Evolutionary conservation across 192 early-diverging fungal species (phyloP).

Genomic region (Coemansia asiatica): DNA sequence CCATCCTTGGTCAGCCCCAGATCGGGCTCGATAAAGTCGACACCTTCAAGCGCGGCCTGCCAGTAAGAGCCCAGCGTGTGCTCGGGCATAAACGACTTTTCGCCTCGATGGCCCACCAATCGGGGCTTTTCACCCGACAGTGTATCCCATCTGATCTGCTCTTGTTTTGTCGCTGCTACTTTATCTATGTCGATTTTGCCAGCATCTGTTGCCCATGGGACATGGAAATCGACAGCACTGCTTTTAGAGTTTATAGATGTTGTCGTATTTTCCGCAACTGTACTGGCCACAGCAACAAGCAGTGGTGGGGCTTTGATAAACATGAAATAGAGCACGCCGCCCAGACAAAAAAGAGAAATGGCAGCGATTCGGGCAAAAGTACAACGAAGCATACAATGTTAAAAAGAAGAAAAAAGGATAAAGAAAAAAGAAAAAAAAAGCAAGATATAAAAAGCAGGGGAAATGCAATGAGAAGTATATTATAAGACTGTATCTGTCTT

Average conservation of each 20-base stretch:
- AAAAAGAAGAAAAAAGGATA: not conserved
- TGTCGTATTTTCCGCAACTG: not conserved
- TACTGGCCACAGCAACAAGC: not conserved
- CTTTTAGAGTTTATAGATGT: not conserved
- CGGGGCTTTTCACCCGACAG: conserved; percentile 24
- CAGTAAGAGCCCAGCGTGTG: conserved; percentile 50
- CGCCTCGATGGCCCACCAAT: conserved; percentile 53
- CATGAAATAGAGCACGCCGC: not conserved
- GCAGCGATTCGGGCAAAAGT: not conserved
- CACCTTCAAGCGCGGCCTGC: conserved; percentile 52
- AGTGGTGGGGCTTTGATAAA: not conserved
- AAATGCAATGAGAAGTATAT: too few relatives aligned
- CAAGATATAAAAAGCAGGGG: not conserved
- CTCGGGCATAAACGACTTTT: conserved; percentile 56
- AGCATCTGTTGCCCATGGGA: not conserved
- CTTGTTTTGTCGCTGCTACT: too few relatives aligned
- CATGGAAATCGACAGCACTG: not conserved
- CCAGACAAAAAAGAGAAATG: not conserved
- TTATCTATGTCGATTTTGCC: not conserved
- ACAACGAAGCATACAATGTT: not conserved
- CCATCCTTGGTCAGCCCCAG: conserved; percentile 50
- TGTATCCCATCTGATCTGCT: conserved; percentile 37
- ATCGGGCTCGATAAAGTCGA: conserved; percentile 54
- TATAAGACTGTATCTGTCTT: too few relatives aligned
- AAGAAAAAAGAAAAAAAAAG: not conserved